Evolutionary conservation across 257 asterid genomes (phyloP).

Genomic region (Gardenia jasminoides): DNA sequence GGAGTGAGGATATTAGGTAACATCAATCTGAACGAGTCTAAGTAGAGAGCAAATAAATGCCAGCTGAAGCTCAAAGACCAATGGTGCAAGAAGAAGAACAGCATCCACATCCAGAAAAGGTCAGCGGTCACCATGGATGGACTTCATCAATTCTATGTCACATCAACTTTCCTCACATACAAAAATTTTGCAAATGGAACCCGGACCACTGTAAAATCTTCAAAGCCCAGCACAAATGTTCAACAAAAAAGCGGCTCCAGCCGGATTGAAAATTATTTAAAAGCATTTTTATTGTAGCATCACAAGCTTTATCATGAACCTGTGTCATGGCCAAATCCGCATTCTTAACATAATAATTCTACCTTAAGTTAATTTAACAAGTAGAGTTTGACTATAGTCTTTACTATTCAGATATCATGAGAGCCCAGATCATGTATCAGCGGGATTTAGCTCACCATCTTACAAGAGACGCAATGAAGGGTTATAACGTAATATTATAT

Average conservation of each 20-base stretch:
- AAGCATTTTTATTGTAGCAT: too few species aligned
- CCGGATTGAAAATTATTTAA: too few species aligned
- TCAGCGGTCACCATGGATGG: slow-evolving; percentile 9
- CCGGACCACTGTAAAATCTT: slow-evolving; percentile 3
- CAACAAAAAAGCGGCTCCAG: too few species aligned
- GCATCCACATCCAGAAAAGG: neutral
- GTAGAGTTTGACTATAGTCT: neutral
- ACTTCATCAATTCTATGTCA: neutral
- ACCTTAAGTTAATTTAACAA: neutral
- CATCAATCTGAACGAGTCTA: neutral
- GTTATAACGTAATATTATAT: too few species aligned
- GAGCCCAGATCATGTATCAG: neutral
- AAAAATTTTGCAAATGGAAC: neutral
- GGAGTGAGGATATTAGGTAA: neutral
- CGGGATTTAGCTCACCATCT: too few species aligned
- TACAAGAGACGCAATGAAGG: too few species aligned
- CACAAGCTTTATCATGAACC: too few species aligned
- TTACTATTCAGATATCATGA: neutral
- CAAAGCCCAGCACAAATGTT: neutral
- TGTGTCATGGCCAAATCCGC: too few species aligned
- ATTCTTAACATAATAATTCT: neutral
- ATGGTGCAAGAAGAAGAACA: neutral
- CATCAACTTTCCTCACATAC: slow-evolving; percentile 2
- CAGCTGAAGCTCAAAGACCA: neutral
- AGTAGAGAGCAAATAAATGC: neutral